phyloP scores from a whole-genome alignment of 148 eudicot species.

The Rhododendron mucronatum region DNA sequence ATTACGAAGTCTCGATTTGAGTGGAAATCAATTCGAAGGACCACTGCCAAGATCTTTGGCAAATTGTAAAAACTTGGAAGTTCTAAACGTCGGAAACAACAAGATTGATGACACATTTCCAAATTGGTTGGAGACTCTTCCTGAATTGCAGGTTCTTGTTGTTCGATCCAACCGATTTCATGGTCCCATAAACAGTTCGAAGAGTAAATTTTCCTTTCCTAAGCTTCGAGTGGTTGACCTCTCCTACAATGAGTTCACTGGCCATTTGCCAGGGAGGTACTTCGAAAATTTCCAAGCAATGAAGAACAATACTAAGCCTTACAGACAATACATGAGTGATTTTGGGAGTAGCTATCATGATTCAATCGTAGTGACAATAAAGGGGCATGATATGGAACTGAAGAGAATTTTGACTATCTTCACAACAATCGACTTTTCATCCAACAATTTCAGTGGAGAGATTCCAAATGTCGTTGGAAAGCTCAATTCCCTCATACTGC shows the following conservation, averaged over 20 bases:
- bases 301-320: neutral
- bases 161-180: slow-evolving; percentile 24
- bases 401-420: neutral
- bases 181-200: slow-evolving; percentile 9
- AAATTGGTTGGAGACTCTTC: slow-evolving; percentile 16
- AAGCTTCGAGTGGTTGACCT: slow-evolving; percentile 43
- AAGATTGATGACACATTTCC: slow-evolving; percentile 30
- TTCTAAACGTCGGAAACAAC: slow-evolving; percentile 41
- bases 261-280: neutral
- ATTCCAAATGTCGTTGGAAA: slow-evolving; percentile 14
- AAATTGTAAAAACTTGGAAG: slow-evolving; percentile 21
- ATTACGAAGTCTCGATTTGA: slow-evolving; percentile 1
- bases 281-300: slow-evolving; percentile 19
- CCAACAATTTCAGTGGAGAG: slow-evolving; percentile 11
- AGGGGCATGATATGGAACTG: neutral
- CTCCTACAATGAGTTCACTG: slow-evolving; percentile 34
- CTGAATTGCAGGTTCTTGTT: slow-evolving; percentile 26
- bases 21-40: slow-evolving; percentile 25
- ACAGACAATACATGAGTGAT: neutral
- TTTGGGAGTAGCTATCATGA: neutral
- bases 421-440: slow-evolving; percentile 13
- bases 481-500: slow-evolving; percentile 6
- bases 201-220: slow-evolving; percentile 1
- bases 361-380: neutral
- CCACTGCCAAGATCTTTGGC: slow-evolving; percentile 23